These are phyloP conservation scores for Gamsiella multidivaricata DNA, from an alignment of 192 early-diverging fungal species.

Conservation along the genomic window DNA sequence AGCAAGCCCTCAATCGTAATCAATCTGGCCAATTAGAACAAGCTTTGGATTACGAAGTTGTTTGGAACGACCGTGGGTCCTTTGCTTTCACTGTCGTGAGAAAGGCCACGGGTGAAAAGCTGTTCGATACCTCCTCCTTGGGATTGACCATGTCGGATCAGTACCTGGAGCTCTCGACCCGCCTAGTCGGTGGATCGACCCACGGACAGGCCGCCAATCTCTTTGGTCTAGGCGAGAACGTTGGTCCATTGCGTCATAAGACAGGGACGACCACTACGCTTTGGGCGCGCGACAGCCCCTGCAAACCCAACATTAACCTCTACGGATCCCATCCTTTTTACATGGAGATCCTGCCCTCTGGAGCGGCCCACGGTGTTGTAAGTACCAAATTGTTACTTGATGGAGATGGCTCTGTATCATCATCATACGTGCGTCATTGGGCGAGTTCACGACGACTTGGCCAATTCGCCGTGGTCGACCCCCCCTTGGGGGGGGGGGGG, in stretches of 20 bases:
- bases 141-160: constrained; percentile 62
- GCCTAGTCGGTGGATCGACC: constrained; percentile 34
- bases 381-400: not conserved
- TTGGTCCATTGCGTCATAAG: constrained; percentile 20
- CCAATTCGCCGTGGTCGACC: not conserved
- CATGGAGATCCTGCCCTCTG: constrained; percentile 63
- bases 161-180: constrained; percentile 69
- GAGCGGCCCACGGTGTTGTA: constrained; percentile 52
- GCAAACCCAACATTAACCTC: constrained; percentile 57
- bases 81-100: constrained; percentile 54
- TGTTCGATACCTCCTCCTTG: constrained; percentile 51
- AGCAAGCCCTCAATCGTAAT: not conserved
- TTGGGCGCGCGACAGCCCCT: constrained; percentile 49
- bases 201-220: constrained; percentile 60
- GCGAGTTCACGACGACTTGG: too few species aligned
- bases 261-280: constrained; percentile 18
- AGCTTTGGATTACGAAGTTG: constrained; percentile 8
- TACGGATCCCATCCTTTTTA: constrained; percentile 74
- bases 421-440: not conserved
- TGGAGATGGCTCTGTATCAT: not conserved
- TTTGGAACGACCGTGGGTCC: constrained; percentile 28
- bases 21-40: not conserved
- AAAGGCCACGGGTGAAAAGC: constrained; percentile 40
- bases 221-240: constrained; percentile 33
- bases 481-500: too few species aligned